Base-by-base conservation (phyloP, 352 stramenopile species). In the Phytophthora cajani region DNA sequence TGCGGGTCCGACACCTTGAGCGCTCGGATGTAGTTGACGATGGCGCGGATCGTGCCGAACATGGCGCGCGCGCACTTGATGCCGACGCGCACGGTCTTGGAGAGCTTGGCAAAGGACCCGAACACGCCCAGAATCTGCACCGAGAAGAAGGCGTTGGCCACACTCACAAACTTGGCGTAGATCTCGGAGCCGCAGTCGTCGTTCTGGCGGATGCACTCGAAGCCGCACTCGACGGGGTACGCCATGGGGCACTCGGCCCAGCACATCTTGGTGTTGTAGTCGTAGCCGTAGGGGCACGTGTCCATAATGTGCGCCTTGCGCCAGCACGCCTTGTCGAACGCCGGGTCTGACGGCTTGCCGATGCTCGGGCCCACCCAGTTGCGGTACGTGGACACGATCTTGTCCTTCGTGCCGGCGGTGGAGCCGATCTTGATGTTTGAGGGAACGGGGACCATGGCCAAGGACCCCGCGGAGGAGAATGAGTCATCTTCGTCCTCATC, bases 91-190 rank as follows among this genome's bases (percentile, higher is more conserved):
- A 76, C 69, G 7, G 30, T 67, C 32, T 57, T 68, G 7, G 62
- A 52, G 3, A 68, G 53, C 38, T 62, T 38, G 0, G 71, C 19
- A 23, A 69, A 75, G 2, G 74, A 19, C 8, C 76, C 76, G 21
- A 86, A 82, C 8, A 85, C 70, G 21, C 63, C 62, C 19, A 62
- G 54, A 1, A 74, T 80, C 17, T 72, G 66, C 11, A 62, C 40
- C 50, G 69, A 75, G 12, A 84, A 58, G 12, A 69, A 72, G 19
- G 71, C 77, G 19, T 64, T 67, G 27, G 61, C 74, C 5, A 83
- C 77, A 44, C 71, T 73, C 10, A 56, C 62, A 33, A 84, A 72
- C 66, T 72, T 79, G 25, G 51, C 53, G 32, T 81, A 49, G 32
- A 82, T 27, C 25, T 67, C 62, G 8, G 55, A 36, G 2, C 17